A percentile compares a stretch with the other conserved stretches of the same genome.
Evolutionary conservation across 2,329 filamentous ascomycete species (phyloP).

Genomic region (Graphilbum ipis-grandicollis): DNA sequence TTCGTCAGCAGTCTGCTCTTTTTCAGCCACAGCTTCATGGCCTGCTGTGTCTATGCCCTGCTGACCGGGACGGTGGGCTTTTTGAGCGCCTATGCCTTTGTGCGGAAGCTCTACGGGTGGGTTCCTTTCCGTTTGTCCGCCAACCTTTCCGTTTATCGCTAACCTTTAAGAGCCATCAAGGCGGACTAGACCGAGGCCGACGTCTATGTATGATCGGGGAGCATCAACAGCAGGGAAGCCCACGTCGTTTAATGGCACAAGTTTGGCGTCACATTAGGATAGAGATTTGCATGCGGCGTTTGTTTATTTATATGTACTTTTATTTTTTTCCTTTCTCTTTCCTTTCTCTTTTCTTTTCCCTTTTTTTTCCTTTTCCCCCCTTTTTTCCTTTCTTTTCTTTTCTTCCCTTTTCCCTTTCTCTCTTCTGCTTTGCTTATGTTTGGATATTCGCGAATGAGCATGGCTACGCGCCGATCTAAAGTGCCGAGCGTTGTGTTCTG

Average conservation of each 20-base stretch:
- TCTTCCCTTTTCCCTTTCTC: no score
- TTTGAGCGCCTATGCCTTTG: slow-evolving; percentile 67
- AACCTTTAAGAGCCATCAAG: slow-evolving; percentile 28
- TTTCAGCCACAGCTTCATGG: slow-evolving; percentile 71
- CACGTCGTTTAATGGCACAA: slow-evolving; percentile 1
- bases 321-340: no score
- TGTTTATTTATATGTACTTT: neutral
- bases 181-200: slow-evolving; percentile 23
- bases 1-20: slow-evolving; percentile 68
- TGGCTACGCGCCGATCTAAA: no score
- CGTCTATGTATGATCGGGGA: neutral
- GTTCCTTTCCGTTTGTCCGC: slow-evolving; percentile 18
- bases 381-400: no score
- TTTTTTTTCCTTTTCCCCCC: no score
- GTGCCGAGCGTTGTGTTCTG: no score
- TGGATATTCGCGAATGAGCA: no score
- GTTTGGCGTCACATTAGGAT: slow-evolving; percentile 6
- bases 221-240: neutral
- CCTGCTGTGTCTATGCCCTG: slow-evolving; percentile 65
- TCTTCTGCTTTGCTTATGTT: no score
- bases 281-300: slow-evolving; percentile 1
- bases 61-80: slow-evolving; percentile 75
- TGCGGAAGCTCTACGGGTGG: slow-evolving; percentile 67
- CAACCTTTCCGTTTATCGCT: neutral
- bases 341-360: no score